Base-by-base conservation (phyloP, 345 rosid species). In the Corchorus capsularis region DNA sequence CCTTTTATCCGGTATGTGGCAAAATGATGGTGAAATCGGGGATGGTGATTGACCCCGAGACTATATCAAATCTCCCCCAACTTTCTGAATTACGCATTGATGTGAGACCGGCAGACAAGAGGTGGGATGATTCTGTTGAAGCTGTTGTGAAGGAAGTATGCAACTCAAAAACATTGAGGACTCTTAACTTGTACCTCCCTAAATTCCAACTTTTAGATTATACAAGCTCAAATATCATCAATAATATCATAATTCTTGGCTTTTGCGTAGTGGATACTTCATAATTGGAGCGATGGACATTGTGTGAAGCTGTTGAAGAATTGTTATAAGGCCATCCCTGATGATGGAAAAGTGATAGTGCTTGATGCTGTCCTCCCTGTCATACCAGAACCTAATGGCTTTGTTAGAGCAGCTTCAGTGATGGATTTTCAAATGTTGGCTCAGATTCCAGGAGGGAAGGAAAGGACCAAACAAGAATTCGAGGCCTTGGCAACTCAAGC, bases 211-310 rank as follows among this genome's bases (percentile, higher is more conserved):
- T 63, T 49, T 43, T 80, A 19, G 78, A 52, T 12, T 1, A n/a
- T 27, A 27, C 27, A 27, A 27, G 27, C 0, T 27, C 27, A 27
- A 27, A 27, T 27, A 27, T 27, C 1, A 27, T 27, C 27, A 27
- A 27, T 27, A 27, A 27, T 27, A 27, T 27, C 27, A 27, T 27
- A 27, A 27, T 27, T 27, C 27, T 27, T 27, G 27, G 27, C 27
- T 27, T 27, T 62, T 39, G 19, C 71, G 8, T n/a, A 83, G 89
- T 83, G 86, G 86, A 86, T 83, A 59, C 77, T 83, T 12, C 89
- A 86, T 19, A 82, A 86, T 13, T 86, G 86, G 89, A 83, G 80
- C 41, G 86, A 86, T 27, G 82, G 75, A 2, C 85, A 86, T 27
- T 27, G 27, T 27, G 27, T 27, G 27, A 27, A 27, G 27, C 27